A percentile compares a stretch with the other conserved stretches of the same genome.
These are phyloP conservation scores for Leptographium flavum DNA, from an alignment of 2,329 filamentous ascomycete species.

Conservation along the genomic window DNA sequence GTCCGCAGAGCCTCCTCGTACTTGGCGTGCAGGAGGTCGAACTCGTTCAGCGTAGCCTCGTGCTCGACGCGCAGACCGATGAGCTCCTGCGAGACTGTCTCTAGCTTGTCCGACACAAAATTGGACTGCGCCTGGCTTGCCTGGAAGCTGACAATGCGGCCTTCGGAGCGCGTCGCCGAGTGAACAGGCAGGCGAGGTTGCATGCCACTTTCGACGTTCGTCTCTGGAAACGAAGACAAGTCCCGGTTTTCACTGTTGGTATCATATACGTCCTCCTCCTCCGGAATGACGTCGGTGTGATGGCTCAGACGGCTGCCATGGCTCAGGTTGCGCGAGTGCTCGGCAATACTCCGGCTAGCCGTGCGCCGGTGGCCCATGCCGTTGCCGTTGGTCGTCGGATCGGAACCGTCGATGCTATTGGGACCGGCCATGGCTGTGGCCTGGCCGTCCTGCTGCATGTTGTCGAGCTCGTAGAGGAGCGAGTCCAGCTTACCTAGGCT, in stretches of 20 bases:
- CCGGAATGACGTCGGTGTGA: conserved; percentile 35
- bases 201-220: conserved; percentile 6
- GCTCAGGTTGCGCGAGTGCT: conserved; percentile 40
- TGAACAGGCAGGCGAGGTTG: conserved; percentile 11
- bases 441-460: conserved; percentile 41
- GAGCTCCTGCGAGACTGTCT: conserved; percentile 81
- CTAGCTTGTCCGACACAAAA: conserved; percentile 84
- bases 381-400: conserved; percentile 24
- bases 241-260: conserved; percentile 13
- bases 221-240: too few species aligned
- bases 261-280: conserved; percentile 25
- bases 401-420: conserved; percentile 9
- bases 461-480: conserved; percentile 78
- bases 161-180: background rate
- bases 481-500: conserved; percentile 92
- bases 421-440: conserved; percentile 19
- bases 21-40: conserved; percentile 68
- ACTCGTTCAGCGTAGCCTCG: conserved; percentile 68
- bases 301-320: conserved; percentile 39
- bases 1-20: conserved; percentile 81
- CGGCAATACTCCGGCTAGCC: conserved; percentile 24
- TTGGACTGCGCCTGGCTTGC: conserved; percentile 66
- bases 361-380: conserved; percentile 29
- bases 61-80: conserved; percentile 84
- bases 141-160: conserved; percentile 23